Percentiles rank a stretch among this genome's conserved stretches.
These are phyloP conservation scores for Balakata baccata DNA, from an alignment of 345 rosid genomes.

Conservation along the genomic window DNA sequence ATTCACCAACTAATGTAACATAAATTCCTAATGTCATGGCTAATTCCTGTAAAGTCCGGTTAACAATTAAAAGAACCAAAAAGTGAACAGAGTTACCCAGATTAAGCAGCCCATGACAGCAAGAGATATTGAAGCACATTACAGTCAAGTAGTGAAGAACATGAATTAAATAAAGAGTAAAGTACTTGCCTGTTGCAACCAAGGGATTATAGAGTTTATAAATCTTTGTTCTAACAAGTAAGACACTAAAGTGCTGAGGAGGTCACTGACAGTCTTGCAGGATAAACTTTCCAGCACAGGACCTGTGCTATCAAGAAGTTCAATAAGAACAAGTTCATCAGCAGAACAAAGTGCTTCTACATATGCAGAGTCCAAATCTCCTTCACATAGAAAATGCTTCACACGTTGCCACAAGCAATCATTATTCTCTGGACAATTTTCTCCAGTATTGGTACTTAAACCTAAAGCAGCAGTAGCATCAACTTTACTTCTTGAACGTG, in stretches of 20 bases:
- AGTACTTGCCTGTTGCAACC: conserved; percentile 83
- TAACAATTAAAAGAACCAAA: not conserved
- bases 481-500: conserved; percentile 37
- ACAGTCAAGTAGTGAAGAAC: conserved; percentile 2
- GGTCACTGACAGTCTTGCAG: conserved; percentile 51
- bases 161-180: conserved; percentile 5
- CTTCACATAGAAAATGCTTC: conserved; percentile 55
- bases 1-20: not conserved
- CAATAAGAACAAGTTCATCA: conserved; percentile 62
- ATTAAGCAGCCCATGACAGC: not conserved
- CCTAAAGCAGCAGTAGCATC: conserved; percentile 34
- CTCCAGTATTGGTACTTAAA: conserved; percentile 33
- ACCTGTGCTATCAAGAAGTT: conserved; percentile 85
- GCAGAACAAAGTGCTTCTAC: conserved; percentile 63
- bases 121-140: not conserved
- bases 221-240: conserved; percentile 66
- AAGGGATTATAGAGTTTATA: conserved; percentile 62
- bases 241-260: conserved; percentile 60
- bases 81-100: not conserved
- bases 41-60: not conserved
- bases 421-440: conserved; percentile 32
- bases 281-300: conserved; percentile 76
- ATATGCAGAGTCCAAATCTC: conserved; percentile 79
- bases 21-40: not conserved
- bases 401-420: conserved; percentile 51